Base-by-base conservation (phyloP, 306 rosid species). In the Coriaria nepalensis region DNA sequence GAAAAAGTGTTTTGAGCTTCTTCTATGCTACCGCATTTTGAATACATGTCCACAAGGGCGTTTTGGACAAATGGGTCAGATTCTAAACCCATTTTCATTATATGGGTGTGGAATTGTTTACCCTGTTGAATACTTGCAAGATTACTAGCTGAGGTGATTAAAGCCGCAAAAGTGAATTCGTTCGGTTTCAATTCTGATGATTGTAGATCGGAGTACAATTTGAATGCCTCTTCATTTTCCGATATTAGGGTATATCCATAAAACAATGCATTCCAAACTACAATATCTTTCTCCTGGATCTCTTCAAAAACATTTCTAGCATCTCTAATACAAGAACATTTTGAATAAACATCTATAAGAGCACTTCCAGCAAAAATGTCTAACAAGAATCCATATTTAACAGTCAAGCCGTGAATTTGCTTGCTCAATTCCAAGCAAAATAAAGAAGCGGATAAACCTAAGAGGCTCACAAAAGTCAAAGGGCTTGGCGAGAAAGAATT, bases 231-330 rank as follows among this genome's bases (percentile, higher is more conserved):
- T 47, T 76, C 94, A 44, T 68, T 67, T 80, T 83, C 77, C 33
- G 38, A 44, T 39, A 67, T 72, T 50, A 78, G 85, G 46, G 64
- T 44, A 59, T 75, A 78, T 20, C 96, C 94, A 5, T 69, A 75
- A 57, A 83, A 71, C 84, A 83, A 68, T 6, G 96, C 85, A 78
- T 73, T 87, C 96, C 96, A 87, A 37, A 87, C 73, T 13, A 87
- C 96, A 50, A 83, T 72, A 57, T 87, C 96, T 70, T 74, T 80
- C 54, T 69, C 71, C 44, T 43, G 34, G 66, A 73, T 72, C 71
- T 74, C 85, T 47, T 83, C 87, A 43, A 87, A 87, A 55, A 78
- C 86, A 61, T 73, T 63, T 59, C 72, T 57, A 13, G 96, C 96
- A 56, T 87, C 81, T 49, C 61, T 57, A 46, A 72, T 46, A 46